Base-by-base conservation (phyloP, 2,329 filamentous ascomycete species). In the Akanthomyces muscarius region DNA sequence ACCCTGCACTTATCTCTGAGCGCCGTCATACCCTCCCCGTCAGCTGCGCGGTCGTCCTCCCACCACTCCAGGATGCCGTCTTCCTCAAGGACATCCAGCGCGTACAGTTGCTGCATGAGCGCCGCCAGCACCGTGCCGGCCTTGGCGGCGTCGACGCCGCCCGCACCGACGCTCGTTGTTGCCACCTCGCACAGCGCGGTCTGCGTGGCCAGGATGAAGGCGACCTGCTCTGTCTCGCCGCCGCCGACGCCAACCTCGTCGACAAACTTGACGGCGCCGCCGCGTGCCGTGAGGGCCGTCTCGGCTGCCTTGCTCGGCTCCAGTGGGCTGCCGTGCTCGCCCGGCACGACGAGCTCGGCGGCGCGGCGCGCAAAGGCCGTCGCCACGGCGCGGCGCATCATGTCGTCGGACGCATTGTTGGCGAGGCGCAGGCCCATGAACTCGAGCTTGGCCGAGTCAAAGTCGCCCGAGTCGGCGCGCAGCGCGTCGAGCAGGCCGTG, bases 381-480 rank as follows among this genome's bases (percentile, higher is more conserved):
- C 2, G 91, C 91, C 28, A 98, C 88, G 18, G 95, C 92, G 41
- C 89, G 88, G 51, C 94, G 90, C 71, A 98, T 91, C 74, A 95
- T 90, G 67, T 89, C 84, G 71, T 97, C 94, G 1, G 92, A 93
- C 2, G 95, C 95, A 71, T 98, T 92, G 70, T 90, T 91, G 61
- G 89, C 89, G 74, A 99, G 91, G 13, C 94, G 89, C n/a, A 98
- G 82, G 53, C 92, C 91, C 80, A 93, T 96, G 66, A 99, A 90
- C 74, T 99, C 95, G 41, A 98, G 85, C 73, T 94, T 92, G 56
- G 86, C 85, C 2, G 81, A 82, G 70, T 97, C 93, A 66, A 96
- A 95, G 72, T 96, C 91, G 13, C 87, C 85, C 16, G 86, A 84
- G 14, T 87, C 86, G 25, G 88, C 89, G 58, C 89, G 88, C 48